Evolutionary conservation across 2,329 filamentous ascomycete genomes (phyloP).

Genomic region (Aspergillus jensenii): DNA sequence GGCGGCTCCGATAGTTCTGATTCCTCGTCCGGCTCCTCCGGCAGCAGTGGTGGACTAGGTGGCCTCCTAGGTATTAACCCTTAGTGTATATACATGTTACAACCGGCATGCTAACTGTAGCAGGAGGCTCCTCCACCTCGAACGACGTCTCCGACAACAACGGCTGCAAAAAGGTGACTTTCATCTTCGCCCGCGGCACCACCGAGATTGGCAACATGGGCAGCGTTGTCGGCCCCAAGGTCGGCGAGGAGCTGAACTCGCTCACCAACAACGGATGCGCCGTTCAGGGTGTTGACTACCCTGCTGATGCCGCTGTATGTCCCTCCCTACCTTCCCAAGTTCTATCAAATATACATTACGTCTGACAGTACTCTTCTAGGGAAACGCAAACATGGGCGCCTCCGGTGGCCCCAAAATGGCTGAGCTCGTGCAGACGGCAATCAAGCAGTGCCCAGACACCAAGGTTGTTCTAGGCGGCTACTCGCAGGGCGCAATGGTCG

Average conservation of each 20-base stretch:
- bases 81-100: too few species aligned
- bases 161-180: conserved; percentile 43
- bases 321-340: too few species aligned
- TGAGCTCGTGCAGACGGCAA: conserved; percentile 27
- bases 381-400: conserved; percentile 27
- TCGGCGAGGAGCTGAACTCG: conserved; percentile 25
- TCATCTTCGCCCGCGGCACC: conserved; percentile 47
- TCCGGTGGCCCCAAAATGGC: conserved; percentile 32
- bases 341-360: background rate
- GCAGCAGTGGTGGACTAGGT: too few species aligned
- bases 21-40: too few species aligned
- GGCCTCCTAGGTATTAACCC: background rate
- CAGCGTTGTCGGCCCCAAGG: conserved; percentile 39
- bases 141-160: conserved; percentile 41
- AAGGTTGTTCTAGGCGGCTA: conserved; percentile 37
- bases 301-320: conserved; percentile 26
- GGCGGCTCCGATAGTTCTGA: too few species aligned
- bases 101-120: background rate
- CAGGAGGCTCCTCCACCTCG: conserved; percentile 29
- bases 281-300: conserved; percentile 35
- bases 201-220: conserved; percentile 46
- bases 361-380: conserved; percentile 14
- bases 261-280: conserved; percentile 27
- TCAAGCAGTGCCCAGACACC: conserved; percentile 32
- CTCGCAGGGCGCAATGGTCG: conserved; percentile 37